Conservation (phyloP, 768 basidiomycete species). For the Podaxis pistillaris region DNA sequence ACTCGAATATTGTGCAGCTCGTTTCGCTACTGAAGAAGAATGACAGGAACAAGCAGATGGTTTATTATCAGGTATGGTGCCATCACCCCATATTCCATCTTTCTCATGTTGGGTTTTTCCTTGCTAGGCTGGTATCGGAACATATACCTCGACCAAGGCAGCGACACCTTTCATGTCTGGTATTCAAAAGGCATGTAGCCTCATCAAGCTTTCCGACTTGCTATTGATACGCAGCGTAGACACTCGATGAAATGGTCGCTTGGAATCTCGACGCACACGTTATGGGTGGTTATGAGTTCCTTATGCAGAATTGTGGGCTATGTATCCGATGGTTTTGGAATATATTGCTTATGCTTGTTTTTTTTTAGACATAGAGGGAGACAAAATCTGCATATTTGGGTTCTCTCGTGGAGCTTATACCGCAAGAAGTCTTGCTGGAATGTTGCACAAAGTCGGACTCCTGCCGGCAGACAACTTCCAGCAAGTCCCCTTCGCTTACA, state of each 20-base stretch:
- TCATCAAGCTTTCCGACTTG: not conserved
- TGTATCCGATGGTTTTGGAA: not conserved
- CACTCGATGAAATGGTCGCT: conserved; percentile 48
- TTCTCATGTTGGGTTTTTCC: not conserved
- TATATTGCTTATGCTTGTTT: too few species aligned
- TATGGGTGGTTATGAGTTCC: conserved; percentile 55
- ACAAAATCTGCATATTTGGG: conserved; percentile 63
- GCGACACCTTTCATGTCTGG: conserved; percentile 33
- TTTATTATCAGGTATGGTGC: conserved; percentile 50
- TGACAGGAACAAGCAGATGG: conserved; percentile 50
- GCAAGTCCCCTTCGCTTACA: conserved; percentile 63
- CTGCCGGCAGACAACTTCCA: conserved; percentile 47
- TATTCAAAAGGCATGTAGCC: conserved; percentile 31
- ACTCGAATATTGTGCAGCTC: conserved; percentile 54
- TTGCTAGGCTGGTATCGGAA: conserved; percentile 48
- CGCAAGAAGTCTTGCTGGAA: conserved; percentile 44
- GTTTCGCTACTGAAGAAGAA: conserved; percentile 53
- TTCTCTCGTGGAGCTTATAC: conserved; percentile 71
- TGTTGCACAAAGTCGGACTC: conserved; percentile 52
- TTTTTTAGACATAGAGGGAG: conserved; percentile 42
- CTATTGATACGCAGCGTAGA: conserved; percentile 24
- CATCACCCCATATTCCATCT: not conserved
- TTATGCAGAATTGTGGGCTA: conserved; percentile 50
- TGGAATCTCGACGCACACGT: conserved; percentile 49
- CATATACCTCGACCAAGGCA: conserved; percentile 41